Evolutionary conservation across 345 rosid genomes (phyloP).

Genomic region (Camelina neglecta): DNA sequence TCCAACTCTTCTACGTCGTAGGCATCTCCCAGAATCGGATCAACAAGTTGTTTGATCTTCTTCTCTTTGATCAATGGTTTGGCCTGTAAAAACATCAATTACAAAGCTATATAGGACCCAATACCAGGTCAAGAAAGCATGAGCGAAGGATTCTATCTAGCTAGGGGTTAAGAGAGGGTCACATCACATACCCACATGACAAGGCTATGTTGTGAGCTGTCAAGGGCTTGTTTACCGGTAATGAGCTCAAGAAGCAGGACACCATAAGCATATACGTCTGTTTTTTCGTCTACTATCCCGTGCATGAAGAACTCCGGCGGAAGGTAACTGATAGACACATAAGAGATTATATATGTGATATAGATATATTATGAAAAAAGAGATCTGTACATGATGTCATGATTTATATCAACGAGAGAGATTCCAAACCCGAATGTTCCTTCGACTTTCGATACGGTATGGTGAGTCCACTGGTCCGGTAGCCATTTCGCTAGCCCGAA

Average conservation of each 20-base stretch:
- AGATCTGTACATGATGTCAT: not conserved
- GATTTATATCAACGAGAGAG: not conserved
- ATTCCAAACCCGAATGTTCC: conserved; percentile 90
- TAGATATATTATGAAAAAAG: not conserved
- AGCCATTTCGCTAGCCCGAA: conserved; percentile 97
- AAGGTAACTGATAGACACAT: conserved; percentile 61
- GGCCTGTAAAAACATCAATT: conserved; percentile 50
- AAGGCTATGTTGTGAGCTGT: conserved; percentile 77
- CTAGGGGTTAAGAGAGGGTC: conserved; percentile 8
- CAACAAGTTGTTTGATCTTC: conserved; percentile 59
- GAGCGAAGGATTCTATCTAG: conserved; percentile 18
- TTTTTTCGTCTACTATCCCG: conserved; percentile 91
- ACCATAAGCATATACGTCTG: conserved; percentile 90
- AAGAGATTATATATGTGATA: not conserved
- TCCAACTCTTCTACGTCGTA: conserved; percentile 61
- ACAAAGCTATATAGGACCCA: no score
- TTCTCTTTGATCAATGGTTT: conserved; percentile 67
- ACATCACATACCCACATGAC: conserved; percentile 85
- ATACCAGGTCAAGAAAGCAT: not conserved
- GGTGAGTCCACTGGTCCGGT: conserved; percentile 94
- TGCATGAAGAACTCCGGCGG: conserved; percentile 97
- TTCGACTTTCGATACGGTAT: conserved; percentile 74
- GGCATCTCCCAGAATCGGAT: conserved; percentile 61
- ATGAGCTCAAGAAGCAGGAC: conserved; percentile 82
- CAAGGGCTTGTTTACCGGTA: conserved; percentile 84